Evolutionary conservation across 768 basidiomycete genomes (phyloP), one percentile per base, ranked within the genome.

Genomic region (Tricholoma sp.): DNA sequence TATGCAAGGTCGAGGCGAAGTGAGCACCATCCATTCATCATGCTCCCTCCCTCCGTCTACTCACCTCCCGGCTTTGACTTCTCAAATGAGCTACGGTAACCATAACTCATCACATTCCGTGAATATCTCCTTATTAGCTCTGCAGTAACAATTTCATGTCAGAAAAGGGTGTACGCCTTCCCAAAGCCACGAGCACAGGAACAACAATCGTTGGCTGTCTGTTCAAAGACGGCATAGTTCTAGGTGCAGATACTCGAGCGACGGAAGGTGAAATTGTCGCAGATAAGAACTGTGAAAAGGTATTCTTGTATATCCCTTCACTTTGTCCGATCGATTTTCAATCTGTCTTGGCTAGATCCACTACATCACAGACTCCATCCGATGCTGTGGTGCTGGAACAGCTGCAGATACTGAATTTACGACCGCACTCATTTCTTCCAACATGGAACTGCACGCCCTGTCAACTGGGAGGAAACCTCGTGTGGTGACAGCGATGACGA

Each of bases 221-320:
- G 55, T 98, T 89, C 73, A 87, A 86, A 63, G 91, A 92, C 67
- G 97, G 97, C 5, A 86, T 99, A 63, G 83, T 96, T 16, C 82
- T 99, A 5, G 97, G 96, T 47, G 97, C 97, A 12, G 97, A 98
- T 72, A 99, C 97, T 1, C 81, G 96, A 64, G 95, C 97, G 4
- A 98, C 97, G 0, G 91, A 87, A 59, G 97, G 96, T 1, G 82
- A 83, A 21, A 98, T 98, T 62, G 92, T 99, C 24, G 93, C 93
- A 0, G 96, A 98, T 78, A 98, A 99, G 83, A 99, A 99, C 75
- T 99, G 97, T 73, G 97, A 98, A 78, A 99, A 99, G 89, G 96
- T 95, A 55, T 49, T 75, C 63, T 7, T 31, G 16, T 41, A 21
- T 49, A 14, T 57, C 34, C 43, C 49, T 50, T 54, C 61, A 49